Base-by-base conservation (phyloP, 495 filamentous ascomycete genomes). In the Daldinia vernicosa region DNA sequence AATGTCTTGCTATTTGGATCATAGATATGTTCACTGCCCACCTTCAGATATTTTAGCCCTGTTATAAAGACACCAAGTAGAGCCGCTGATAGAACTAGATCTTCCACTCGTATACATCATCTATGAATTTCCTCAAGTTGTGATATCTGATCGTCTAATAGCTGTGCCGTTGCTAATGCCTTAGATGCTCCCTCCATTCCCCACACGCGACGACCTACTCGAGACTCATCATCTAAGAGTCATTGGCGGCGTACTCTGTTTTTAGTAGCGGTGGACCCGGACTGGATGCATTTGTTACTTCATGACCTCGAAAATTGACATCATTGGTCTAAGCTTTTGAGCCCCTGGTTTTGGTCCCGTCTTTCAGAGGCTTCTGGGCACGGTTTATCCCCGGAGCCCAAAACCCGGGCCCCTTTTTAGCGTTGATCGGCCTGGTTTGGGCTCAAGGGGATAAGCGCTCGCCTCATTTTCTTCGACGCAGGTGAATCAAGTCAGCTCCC, bases 391-490 rank as follows among this genome's bases (percentile, higher is more conserved):
- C 60, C 50, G 45, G 50, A 27, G 30, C 47, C 6, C 17, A 39
- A 53, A 40, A 54, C 50, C 47, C 45, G 60, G 47, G 47, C 2
- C n/a, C 32, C 19, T 53, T 63, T 52, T 52, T 63, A 63, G 60
- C 60, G 60, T 52, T 33, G 15, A 52, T 54, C 22, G 22, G n/a
- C 60, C 43, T 54, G 47, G 60, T 54, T 63, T 63, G 17, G 35
- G 45, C 50, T 53, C 60, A 54, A 63, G 60, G 60, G 60, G 60
- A 63, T 63, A 63, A 63, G 6, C 47, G 33, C 60, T 32, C 51
- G 26, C 26, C 32, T 63, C 60, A 63, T 63, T 63, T 54, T 54
- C 26, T 15, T 54, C 19, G 43, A 47, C 22, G 43, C 19, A 24
- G 43, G 43, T 24, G 19, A 47, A 47, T 1, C 43, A 14, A 24